A percentile compares a stretch with the other conserved stretches of the same genome.
Evolutionary conservation across 1,139 yeast species (phyloP).

Genomic region (Geotrichum cucujoidarum): DNA sequence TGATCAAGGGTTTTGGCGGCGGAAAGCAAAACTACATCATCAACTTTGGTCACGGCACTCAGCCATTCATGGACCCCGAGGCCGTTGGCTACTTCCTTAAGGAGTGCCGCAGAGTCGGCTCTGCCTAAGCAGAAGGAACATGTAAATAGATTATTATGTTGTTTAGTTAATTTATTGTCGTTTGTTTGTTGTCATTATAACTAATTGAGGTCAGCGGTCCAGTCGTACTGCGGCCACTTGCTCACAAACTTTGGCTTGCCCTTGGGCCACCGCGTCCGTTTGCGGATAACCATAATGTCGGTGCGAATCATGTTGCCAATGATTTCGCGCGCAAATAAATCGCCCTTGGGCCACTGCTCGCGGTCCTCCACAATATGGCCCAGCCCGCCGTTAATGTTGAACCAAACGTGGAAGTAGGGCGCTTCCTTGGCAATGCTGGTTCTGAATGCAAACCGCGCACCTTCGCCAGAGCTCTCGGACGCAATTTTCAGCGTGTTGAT

Average conservation of each 20-base stretch:
- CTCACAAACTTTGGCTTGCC: slow-evolving; percentile 22
- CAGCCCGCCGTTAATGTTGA: slow-evolving; percentile 44
- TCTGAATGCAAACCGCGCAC: slow-evolving; percentile 35
- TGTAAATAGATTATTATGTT: not conserved
- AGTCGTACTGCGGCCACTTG: slow-evolving; percentile 34
- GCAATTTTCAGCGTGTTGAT: slow-evolving; percentile 37
- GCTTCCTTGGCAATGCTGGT: slow-evolving; percentile 44
- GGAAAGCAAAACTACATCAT: slow-evolving; percentile 88
- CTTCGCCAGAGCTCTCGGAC: slow-evolving; percentile 24
- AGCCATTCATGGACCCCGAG: slow-evolving; percentile 94
- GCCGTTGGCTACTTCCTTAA: slow-evolving; percentile 75
- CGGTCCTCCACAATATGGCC: slow-evolving; percentile 48
- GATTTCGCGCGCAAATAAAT: slow-evolving; percentile 43
- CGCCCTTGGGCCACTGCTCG: slow-evolving; percentile 44
- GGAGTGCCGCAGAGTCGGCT: slow-evolving; percentile 81
- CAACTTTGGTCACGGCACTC: slow-evolving; percentile 97
- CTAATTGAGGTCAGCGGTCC: slow-evolving; percentile 28
- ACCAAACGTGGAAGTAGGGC: slow-evolving; percentile 50
- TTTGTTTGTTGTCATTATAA: too few relatives aligned
- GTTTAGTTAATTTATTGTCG: too few relatives aligned
- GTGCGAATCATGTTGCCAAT: slow-evolving; percentile 43
- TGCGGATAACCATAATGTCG: slow-evolving; percentile 36
- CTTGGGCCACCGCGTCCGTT: slow-evolving; percentile 33
- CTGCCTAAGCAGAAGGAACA: not conserved
- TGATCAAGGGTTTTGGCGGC: slow-evolving; percentile 88